A percentile compares a stretch with the other conserved stretches of the same genome.
Evolutionary conservation across 352 stramenopile species (phyloP).

Genomic region (Thalassiosira mediterranea): DNA sequence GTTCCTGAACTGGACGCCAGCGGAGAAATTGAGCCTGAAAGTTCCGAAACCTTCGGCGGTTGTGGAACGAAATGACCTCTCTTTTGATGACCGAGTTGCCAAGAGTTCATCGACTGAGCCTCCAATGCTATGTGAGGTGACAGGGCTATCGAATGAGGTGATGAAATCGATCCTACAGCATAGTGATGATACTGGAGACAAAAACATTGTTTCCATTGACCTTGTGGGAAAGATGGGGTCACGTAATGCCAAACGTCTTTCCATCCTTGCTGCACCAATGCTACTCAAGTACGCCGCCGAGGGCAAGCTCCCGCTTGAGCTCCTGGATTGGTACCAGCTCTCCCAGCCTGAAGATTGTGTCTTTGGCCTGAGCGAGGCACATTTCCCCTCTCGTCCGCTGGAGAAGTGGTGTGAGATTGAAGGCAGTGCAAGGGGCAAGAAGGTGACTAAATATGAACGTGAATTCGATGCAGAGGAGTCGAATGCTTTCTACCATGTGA

Average conservation of each 20-base stretch:
- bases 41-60: constrained; percentile 41
- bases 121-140: constrained; percentile 53
- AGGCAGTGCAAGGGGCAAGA: constrained; percentile 29
- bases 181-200: constrained; percentile 16
- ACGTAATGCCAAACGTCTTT: constrained; percentile 55
- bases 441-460: constrained; percentile 25
- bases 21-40: constrained; percentile 38
- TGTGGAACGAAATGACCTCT: constrained; percentile 7
- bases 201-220: constrained; percentile 45
- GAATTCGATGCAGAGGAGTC: constrained; percentile 58
- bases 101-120: constrained; percentile 8
- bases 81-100: constrained; percentile 47
- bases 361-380: constrained; percentile 39
- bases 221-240: constrained; percentile 53
- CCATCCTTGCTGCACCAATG: constrained; percentile 52
- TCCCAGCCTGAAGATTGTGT: constrained; percentile 31
- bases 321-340: constrained; percentile 56
- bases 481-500: constrained; percentile 61
- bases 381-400: constrained; percentile 42
- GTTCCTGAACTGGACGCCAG: constrained; percentile 53
- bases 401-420: constrained; percentile 48
- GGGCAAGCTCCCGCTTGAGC: constrained; percentile 50
- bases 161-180: constrained; percentile 60
- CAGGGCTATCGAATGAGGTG: constrained; percentile 47
- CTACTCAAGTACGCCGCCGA: constrained; percentile 62